Base-by-base conservation (phyloP, 805 yeast species). In the Myxozyma geophila region DNA sequence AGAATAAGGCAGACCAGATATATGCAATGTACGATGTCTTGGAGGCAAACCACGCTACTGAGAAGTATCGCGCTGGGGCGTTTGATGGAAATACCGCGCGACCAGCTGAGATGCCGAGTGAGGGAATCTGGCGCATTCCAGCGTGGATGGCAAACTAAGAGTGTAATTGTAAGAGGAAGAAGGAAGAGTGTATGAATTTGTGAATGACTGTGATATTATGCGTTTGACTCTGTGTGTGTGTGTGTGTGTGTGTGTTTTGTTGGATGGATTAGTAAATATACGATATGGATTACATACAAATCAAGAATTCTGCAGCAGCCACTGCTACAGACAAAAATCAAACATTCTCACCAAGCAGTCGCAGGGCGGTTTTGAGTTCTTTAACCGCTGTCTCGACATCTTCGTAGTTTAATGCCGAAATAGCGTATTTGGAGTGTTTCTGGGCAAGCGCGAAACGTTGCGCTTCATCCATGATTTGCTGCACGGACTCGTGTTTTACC, bases 391-490 rank as follows among this genome's bases (percentile, higher is more conserved):
- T 88, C n/a, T 70, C 75, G 7, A 81, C 74, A 65, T 87, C 92
- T 69, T 88, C 92, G 71, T 86, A 88, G 71, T 85, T 85, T 41
- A 87, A 78, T 0, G 92, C 91, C 10, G 90, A 86, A 10, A 86
- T 81, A n/a, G 90, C 92, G 71, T 83, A 87, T 68, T 82, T 84
- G 62, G 91, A 87, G 64, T 84, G 87, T 70, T 87, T 87, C 70
- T 85, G 85, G 1, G 87, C 85, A 4, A 70, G 62, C 2, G 73
- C 68, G 1, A 80, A 73, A 1, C 77, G 62, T 43, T 78, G 77
- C 1, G 78, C 77, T 46, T 77, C 75, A 35, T 70, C 70, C 51
- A 80, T 59, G 19, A 78, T 73, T 5, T 54, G 49, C 35, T 70
- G 61, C 21, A 76, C 71, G 6, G 75, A 21, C 23, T 50, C 62